Evolutionary conservation across 306 rosid species (phyloP).

Genomic region (Vigna angularis): DNA sequence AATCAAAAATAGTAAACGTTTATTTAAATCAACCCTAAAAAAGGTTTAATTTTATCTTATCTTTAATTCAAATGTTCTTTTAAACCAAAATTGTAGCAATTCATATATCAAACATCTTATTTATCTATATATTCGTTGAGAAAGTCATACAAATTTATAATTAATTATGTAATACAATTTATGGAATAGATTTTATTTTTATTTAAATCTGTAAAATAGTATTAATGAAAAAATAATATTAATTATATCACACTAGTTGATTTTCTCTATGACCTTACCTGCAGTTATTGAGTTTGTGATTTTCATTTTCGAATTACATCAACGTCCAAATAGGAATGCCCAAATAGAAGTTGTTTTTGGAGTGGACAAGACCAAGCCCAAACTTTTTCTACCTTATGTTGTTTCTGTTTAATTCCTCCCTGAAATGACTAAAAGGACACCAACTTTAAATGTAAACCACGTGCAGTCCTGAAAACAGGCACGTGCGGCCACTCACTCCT

Average conservation of each 20-base stretch:
- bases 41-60: too few species aligned
- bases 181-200: background rate
- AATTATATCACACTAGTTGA: background rate
- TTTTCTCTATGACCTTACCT: too few species aligned
- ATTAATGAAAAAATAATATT: background rate
- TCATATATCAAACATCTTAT: too few species aligned
- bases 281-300: background rate
- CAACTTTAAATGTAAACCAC: conserved; percentile 37
- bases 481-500: conserved; percentile 11
- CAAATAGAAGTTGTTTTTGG: background rate
- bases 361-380: background rate
- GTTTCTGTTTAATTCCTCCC: background rate
- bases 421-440: conserved; percentile 32
- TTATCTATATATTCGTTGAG: too few species aligned
- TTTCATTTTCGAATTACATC: background rate
- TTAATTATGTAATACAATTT: background rate
- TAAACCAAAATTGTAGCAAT: too few species aligned
- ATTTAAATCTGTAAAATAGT: too few species aligned
- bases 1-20: too few species aligned
- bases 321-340: too few species aligned
- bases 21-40: too few species aligned
- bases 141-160: too few species aligned
- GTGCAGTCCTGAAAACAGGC: conserved; percentile 5
- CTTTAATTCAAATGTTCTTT: too few species aligned
- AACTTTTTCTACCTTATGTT: background rate